Percentiles rank a stretch among this genome's conserved stretches.
Conservation (phyloP, 345 rosid species). For the Isatis tinctoria region DNA sequence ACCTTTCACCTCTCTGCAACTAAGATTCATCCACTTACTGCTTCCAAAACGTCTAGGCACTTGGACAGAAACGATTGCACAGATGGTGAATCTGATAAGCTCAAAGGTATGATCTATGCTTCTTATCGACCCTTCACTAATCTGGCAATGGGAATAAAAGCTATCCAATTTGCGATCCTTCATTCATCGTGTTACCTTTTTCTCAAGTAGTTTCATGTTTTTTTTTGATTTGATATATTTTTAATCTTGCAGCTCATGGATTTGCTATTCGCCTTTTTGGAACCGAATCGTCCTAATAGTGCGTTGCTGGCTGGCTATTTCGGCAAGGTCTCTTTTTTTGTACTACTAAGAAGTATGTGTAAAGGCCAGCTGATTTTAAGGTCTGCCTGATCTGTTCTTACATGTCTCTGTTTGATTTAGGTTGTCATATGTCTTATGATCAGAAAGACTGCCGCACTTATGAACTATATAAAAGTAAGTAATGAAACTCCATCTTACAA, state of each 20-base stretch:
- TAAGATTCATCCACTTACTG: conserved; percentile 30
- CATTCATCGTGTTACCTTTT: background rate
- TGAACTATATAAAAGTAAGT: conserved; percentile 89
- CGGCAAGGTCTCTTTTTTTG: conserved; percentile 59
- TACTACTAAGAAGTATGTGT: background rate
- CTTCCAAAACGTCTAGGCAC: conserved; percentile 52
- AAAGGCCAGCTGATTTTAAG: background rate
- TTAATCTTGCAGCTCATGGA: conserved; percentile 63
- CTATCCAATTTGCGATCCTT: background rate
- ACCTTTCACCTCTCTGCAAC: conserved; percentile 45
- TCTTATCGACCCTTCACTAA: background rate
- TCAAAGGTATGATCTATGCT: conserved; percentile 42
- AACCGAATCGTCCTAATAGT: conserved; percentile 77
- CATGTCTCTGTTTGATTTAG: conserved; percentile 38
- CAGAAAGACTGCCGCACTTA: conserved; percentile 79
- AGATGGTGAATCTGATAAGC: conserved; percentile 37
- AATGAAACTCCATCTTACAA: background rate
- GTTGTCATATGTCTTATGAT: conserved; percentile 92
- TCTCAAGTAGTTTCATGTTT: background rate
- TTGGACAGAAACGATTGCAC: conserved; percentile 43
- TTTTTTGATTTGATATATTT: background rate
- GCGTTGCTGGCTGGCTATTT: conserved; percentile 93
- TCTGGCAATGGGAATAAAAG: background rate
- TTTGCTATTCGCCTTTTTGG: conserved; percentile 83
- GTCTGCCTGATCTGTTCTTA: conserved; percentile 11